Evolutionary conservation across 2,329 filamentous ascomycete genomes (phyloP).

Genomic region (Calonectria hawksworthii): DNA sequence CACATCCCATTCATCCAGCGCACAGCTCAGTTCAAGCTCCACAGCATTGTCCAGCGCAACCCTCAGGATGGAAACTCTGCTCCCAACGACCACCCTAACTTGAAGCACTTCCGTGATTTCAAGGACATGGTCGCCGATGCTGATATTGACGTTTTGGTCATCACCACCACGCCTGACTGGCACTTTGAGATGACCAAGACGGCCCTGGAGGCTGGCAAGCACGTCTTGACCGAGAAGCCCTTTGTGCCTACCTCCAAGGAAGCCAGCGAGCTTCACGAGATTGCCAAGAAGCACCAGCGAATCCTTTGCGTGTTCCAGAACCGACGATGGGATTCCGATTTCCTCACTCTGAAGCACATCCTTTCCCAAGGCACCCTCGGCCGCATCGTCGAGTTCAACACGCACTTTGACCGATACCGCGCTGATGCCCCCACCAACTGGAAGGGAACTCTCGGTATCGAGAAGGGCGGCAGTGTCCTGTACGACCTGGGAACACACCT

Average conservation of each 20-base stretch:
- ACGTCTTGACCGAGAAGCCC: background rate
- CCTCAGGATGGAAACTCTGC: slow-evolving; percentile 62
- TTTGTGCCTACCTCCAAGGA: slow-evolving; percentile 61
- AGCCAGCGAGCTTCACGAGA: slow-evolving; percentile 70
- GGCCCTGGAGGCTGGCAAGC: background rate
- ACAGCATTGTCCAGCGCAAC: slow-evolving; percentile 80
- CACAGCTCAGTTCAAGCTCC: slow-evolving; percentile 73
- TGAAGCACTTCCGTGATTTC: slow-evolving; percentile 3
- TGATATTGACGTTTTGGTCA: background rate
- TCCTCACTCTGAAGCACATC: slow-evolving; percentile 75
- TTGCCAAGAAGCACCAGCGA: slow-evolving; percentile 63
- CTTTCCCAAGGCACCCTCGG: slow-evolving; percentile 72
- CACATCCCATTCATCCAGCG: slow-evolving; percentile 82
- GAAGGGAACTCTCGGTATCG: slow-evolving; percentile 75
- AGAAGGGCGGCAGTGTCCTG: background rate
- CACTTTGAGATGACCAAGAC: slow-evolving; percentile 3
- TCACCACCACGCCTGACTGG: background rate
- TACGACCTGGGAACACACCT: background rate
- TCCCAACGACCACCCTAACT: background rate
- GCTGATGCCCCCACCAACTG: slow-evolving; percentile 68
- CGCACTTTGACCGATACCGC: slow-evolving; percentile 82
- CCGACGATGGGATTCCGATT: slow-evolving; percentile 82
- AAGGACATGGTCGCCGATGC: background rate
- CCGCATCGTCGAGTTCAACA: slow-evolving; percentile 79
- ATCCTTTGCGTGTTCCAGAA: slow-evolving; percentile 80